Percentiles rank a stretch among this genome's conserved stretches.
Evolutionary conservation across 805 yeast species (phyloP).

Genomic region (Saturnispora dispora): DNA sequence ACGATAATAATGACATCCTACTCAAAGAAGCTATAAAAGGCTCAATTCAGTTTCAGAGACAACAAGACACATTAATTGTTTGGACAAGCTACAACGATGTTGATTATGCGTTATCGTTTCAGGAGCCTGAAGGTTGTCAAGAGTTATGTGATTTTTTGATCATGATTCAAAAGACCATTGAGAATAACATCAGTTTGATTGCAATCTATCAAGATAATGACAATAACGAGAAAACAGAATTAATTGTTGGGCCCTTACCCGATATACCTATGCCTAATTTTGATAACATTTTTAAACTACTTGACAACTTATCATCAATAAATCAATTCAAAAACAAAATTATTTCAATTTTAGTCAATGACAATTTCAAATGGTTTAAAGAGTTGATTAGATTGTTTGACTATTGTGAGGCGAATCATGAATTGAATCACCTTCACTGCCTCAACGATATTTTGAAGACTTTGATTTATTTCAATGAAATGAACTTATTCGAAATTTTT

Average conservation of each 20-base stretch:
- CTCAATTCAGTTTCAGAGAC: slow-evolving; percentile 76
- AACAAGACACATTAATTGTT: slow-evolving; percentile 87
- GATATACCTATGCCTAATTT: slow-evolving; percentile 53
- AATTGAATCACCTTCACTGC: slow-evolving; percentile 49
- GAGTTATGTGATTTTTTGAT: slow-evolving; percentile 73
- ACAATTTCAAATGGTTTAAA: slow-evolving; percentile 32
- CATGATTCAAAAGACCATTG: slow-evolving; percentile 47
- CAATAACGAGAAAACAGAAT: slow-evolving; percentile 55
- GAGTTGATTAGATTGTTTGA: slow-evolving; percentile 46
- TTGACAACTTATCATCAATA: slow-evolving; percentile 35
- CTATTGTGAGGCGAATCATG: slow-evolving; percentile 43
- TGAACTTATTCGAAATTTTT: slow-evolving; percentile 47
- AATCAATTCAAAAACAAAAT: not conserved
- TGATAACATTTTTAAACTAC: slow-evolving; percentile 43
- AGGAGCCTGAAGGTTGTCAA: slow-evolving; percentile 85
- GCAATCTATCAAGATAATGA: slow-evolving; percentile 44
- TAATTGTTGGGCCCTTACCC: slow-evolving; percentile 70
- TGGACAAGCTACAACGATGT: slow-evolving; percentile 74
- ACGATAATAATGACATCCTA: slow-evolving; percentile 46
- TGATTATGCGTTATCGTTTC: slow-evolving; percentile 85
- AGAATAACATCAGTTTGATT: slow-evolving; percentile 60
- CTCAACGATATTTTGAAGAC: slow-evolving; percentile 70
- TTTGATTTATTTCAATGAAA: slow-evolving; percentile 62
- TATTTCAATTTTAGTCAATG: slow-evolving; percentile 36
- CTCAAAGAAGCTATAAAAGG: slow-evolving; percentile 65